Conservation (phyloP, 305 asterid genomes). For the Fraxinus xanthoxyloides region DNA sequence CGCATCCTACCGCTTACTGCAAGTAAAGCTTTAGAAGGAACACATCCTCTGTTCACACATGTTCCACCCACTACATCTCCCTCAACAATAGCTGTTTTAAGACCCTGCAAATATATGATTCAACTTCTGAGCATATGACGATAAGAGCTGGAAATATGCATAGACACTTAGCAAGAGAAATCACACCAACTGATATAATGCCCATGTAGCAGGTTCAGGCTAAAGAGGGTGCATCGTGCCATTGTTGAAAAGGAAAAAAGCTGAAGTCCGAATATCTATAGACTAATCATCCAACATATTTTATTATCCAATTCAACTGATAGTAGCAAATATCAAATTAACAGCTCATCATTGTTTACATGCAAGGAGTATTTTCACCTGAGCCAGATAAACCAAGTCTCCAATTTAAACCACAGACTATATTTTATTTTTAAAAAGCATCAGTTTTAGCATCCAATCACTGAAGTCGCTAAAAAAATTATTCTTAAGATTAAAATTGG, state of each 20-base stretch:
- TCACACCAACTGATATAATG: background rate
- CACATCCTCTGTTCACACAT: conserved; percentile 79
- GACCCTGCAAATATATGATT: conserved; percentile 44
- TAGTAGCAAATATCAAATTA: background rate
- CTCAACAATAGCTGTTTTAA: conserved; percentile 74
- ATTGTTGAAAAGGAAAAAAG: background rate
- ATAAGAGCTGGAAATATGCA: background rate
- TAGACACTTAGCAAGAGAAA: background rate
- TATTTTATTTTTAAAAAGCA: background rate
- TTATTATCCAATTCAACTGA: background rate
- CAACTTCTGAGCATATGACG: background rate
- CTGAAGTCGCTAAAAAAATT: background rate
- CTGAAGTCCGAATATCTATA: background rate
- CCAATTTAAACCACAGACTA: background rate
- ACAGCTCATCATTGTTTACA: background rate
- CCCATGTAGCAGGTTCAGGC: conserved; percentile 3
- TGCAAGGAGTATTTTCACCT: background rate
- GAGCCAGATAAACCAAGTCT: background rate
- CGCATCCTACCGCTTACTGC: conserved; percentile 87
- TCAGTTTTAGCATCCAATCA: background rate
- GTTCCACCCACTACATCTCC: conserved; percentile 80
- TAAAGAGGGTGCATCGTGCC: background rate
- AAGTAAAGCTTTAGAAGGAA: conserved; percentile 78
- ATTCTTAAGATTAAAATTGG: background rate
- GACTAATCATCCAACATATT: background rate